Base-by-base conservation (phyloP, 2,329 filamentous ascomycete genomes). In the Talaromyces sp. region DNA sequence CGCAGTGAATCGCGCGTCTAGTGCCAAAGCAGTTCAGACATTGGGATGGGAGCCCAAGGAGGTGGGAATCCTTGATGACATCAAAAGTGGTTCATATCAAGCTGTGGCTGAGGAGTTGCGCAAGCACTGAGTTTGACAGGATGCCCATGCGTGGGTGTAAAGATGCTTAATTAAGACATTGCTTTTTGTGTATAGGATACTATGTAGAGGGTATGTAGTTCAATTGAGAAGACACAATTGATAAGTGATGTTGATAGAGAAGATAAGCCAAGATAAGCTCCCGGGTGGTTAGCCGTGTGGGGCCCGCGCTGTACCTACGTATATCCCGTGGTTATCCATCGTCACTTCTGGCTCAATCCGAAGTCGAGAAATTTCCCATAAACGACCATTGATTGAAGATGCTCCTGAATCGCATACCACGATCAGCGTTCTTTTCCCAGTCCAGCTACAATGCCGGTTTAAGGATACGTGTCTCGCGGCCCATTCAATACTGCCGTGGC, bases 21-120 rank as follows among this genome's bases (percentile, higher is more conserved):
- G 71, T 52, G 70, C 63, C 22, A 82, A 81, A 72, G 79, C 78
- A 3, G 73, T 64, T 64, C 70, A 68, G 50, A 71, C 76, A 70
- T 67, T 82, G 60, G 79, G 75, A 5, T 82, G 79, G 79, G 61
- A 73, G 65, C 72, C 76, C 50, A 13, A 35, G 14, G 60, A 62
- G 60, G 31, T 9, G 39, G 35, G 43, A 3, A 54, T 62, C 19
- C 45, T 62, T 9, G 60, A 62, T 5, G 41, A 57, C 4, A 54
- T 54, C 27, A 54, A 54, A 35, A 35, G 16, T 35, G 50, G 50
- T 35, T 54, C 50, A 54, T 54, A 54, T 35, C 24, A n/a, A 22
- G n/a, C 3, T 6, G 8, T 33, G 50, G 31, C 50, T 19, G 19
- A 54, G 7, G n/a, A 54, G 3, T 35, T 54, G 31, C 9, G 31